Evolutionary conservation across 2,329 filamentous ascomycete genomes (phyloP), one percentile per base, ranked within the genome.

Genomic region (Fusarium chlamydosporum): DNA sequence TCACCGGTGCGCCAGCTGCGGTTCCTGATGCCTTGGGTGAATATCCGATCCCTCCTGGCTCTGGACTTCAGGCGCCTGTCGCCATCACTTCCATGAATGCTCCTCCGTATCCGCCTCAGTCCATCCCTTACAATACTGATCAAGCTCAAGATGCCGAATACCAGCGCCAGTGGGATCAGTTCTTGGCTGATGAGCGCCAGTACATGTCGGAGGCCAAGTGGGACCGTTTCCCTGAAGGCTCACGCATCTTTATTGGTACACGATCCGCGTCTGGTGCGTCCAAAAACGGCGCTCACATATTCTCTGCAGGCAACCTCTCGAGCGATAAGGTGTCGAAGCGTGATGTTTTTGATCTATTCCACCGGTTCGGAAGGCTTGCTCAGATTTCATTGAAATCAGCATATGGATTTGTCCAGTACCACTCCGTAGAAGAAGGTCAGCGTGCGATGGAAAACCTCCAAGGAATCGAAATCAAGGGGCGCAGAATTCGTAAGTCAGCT

Each of bases 341-440:
- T 70, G 94, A 98, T 79, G 89, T 98, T 10, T 98, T 97, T 80
- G 91, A 97, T 76, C 86, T 95, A 18, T 98, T 99, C 76, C 89
- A 94, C 76, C 87, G 86, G 59, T 94, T 93, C 76, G 96, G 96
- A 55, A 91, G 90, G 65, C 84, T 99, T 46, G 95, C 94, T 3
- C 96, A 99, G 77, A 96, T 98, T 63, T 97, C 94, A 1, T 93
- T 98, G 73, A 98, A 98, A 79, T 94, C 96, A 70, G 94, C 94
- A 2, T 98, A 97, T 79, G 96, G 96, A 2, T 99, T 98, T 76
- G 94, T 98, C 35, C 96, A 98, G 77, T 99, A 96, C 71, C 86
- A 97, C 70, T 90, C 93, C 31, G 82, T 89, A 6, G 84, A 86
- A 4, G 91, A 95, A 75, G 97, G 94, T 68, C 84, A 87, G 58